Evolutionary conservation across 805 yeast species (phyloP), one percentile per base, ranked within the genome.

Genomic region (Lipomyces sp.): DNA sequence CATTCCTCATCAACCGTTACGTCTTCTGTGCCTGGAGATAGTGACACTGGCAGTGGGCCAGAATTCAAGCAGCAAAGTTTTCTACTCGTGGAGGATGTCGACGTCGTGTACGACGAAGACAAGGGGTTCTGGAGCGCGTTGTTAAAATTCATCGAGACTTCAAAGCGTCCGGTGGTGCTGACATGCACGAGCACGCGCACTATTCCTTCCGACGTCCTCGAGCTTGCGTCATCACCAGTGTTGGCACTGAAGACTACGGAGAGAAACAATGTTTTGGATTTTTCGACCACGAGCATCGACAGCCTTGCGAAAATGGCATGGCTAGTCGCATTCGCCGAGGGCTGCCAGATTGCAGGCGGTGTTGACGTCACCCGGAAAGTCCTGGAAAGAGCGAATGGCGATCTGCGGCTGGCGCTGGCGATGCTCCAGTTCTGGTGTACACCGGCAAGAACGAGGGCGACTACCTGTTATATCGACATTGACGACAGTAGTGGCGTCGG

Each of bases 51-150:
- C n/a, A n/a, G n/a, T n/a, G n/a, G n/a, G n/a, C 40, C 33, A 21
- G 42, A 24, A 3, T 26, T 24, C 14, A 76, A 76, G 44, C 80
- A 76, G 52, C 75, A 79, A 51, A 89, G 91, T 6, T 70, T 88
- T 4, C 82, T 93, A 3, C 67, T 93, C 31, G 73, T 91, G 50
- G 96, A 90, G 60, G 96, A 91, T 61, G 90, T 86, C 36, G 96
- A 91, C 64, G 72, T 86, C 10, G 65, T 90, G 18, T 87, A 84
- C 61, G 87, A 80, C 47, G 80, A 76, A 36, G 98, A 93, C 61
- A 79, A 77, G 49, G 80, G 81, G 1, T 90, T 91, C 63, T 93
- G 97, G 96, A 63, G 74, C 0, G 80, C 83, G 1, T 74, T 88
- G 2, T 78, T 76, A 40, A 82, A 79, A 43, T 73, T 86, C 13